These are phyloP conservation scores for Metarhizium guizhouense DNA, from an alignment of 2,329 filamentous ascomycete genomes.

Conservation along the genomic window DNA sequence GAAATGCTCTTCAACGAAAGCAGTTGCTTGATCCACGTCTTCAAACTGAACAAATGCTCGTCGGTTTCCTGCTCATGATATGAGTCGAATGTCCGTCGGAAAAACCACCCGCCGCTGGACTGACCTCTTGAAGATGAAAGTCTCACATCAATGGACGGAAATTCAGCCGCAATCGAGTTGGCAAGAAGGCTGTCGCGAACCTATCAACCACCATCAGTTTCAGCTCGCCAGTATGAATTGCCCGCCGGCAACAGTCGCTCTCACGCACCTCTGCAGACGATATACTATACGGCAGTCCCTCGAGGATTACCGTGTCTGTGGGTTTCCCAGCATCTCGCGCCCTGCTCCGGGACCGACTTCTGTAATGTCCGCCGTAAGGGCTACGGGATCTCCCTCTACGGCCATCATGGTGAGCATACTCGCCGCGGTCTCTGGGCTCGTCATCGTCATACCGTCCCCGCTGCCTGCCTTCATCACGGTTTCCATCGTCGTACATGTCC, in stretches of 20 bases:
- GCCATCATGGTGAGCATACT: background rate
- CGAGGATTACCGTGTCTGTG: slow-evolving; percentile 44
- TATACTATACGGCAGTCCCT: slow-evolving; percentile 41
- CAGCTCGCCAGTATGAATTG: background rate
- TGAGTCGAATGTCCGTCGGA: background rate
- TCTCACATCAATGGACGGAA: slow-evolving; percentile 29
- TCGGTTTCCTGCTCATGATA: slow-evolving; percentile 24
- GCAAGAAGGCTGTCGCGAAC: slow-evolving; percentile 27
- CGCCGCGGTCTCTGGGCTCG: slow-evolving; percentile 8
- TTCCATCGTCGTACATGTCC: slow-evolving; percentile 30
- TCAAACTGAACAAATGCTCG: slow-evolving; percentile 35
- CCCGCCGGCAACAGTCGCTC: background rate
- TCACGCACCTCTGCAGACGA: slow-evolving; percentile 38
- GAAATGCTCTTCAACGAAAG: slow-evolving; percentile 34
- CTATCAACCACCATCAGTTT: slow-evolving; percentile 14
- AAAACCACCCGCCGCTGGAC: background rate
- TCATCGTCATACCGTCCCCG: slow-evolving; percentile 14
- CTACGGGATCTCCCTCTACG: slow-evolving; percentile 15
- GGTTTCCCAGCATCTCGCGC: slow-evolving; percentile 30
- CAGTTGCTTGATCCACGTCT: slow-evolving; percentile 27
- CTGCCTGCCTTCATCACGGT: slow-evolving; percentile 13
- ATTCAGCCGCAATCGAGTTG: slow-evolving; percentile 25
- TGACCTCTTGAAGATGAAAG: slow-evolving; percentile 26
- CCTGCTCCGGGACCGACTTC: slow-evolving; percentile 26
- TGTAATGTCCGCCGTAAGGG: slow-evolving; percentile 16